phyloP scores from a whole-genome alignment of 2,329 filamentous ascomycete species.

The Rhynchosporium secalis region DNA sequence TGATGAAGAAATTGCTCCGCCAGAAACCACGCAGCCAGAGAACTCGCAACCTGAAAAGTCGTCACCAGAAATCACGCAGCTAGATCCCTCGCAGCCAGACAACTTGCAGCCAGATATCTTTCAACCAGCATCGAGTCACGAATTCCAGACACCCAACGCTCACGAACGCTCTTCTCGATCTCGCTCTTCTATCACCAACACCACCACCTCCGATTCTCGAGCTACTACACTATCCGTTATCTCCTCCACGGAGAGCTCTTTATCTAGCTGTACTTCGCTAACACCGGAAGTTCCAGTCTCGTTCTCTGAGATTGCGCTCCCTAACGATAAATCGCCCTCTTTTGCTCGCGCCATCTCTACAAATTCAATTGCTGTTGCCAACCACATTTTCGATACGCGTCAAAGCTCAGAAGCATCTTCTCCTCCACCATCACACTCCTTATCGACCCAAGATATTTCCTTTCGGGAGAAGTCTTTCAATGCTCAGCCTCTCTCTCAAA shows the following conservation, averaged over 20 bases:
- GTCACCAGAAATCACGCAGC: too few relatives aligned
- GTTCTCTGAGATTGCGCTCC: neutral
- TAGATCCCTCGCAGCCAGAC: too few relatives aligned
- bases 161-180: conserved; percentile 21
- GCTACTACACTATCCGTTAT: conserved; percentile 19
- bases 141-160: conserved; percentile 8
- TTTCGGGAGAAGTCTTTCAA: conserved; percentile 3
- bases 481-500: conserved; percentile 12
- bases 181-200: conserved; percentile 21
- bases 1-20: conserved; percentile 25
- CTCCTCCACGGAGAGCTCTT: conserved; percentile 20
- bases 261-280: conserved; percentile 20
- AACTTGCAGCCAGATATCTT: neutral
- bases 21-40: neutral
- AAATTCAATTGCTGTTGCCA: neutral
- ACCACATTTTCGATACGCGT: neutral
- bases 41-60: too few relatives aligned
- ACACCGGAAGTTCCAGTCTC: conserved; percentile 17
- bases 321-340: neutral
- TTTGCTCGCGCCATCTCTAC: neutral
- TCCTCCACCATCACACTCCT: neutral
- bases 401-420: conserved; percentile 9
- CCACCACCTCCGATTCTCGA: conserved; percentile 16
- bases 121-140: neutral
- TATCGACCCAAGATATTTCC: neutral